phyloP scores from a whole-genome alignment of 208 protist species.

The Leishmania arabica region DNA sequence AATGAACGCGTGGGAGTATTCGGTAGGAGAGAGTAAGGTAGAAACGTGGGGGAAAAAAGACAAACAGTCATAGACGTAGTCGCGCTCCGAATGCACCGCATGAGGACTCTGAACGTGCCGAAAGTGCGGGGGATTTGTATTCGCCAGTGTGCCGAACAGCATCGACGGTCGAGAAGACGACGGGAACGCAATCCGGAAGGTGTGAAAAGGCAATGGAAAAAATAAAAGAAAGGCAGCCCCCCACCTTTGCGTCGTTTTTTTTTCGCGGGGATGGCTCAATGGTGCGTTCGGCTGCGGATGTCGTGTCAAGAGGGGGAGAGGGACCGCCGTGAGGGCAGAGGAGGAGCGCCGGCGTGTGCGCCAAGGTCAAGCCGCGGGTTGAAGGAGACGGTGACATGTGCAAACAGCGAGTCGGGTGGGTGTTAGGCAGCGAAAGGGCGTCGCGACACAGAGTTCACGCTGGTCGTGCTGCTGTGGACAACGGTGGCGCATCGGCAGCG shows the following conservation, averaged over 20 bases:
- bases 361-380: neutral
- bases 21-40: neutral
- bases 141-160: neutral
- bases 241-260: too few relatives aligned
- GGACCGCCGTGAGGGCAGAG: neutral
- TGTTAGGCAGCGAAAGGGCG: neutral
- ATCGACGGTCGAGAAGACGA: neutral
- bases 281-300: too few relatives aligned
- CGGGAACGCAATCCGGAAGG: neutral
- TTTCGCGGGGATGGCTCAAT: too few relatives aligned
- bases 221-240: too few relatives aligned
- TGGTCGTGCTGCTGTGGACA: neutral
- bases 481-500: neutral
- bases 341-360: neutral
- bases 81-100: neutral
- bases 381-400: neutral
- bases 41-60: neutral
- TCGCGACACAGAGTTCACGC: neutral
- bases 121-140: neutral
- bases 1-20: neutral
- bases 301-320: neutral
- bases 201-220: too few relatives aligned
- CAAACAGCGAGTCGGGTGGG: neutral
- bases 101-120: neutral
- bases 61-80: too few relatives aligned